Conservation (phyloP, 1,139 yeast genomes). For the Lodderomyces margitis region DNA sequence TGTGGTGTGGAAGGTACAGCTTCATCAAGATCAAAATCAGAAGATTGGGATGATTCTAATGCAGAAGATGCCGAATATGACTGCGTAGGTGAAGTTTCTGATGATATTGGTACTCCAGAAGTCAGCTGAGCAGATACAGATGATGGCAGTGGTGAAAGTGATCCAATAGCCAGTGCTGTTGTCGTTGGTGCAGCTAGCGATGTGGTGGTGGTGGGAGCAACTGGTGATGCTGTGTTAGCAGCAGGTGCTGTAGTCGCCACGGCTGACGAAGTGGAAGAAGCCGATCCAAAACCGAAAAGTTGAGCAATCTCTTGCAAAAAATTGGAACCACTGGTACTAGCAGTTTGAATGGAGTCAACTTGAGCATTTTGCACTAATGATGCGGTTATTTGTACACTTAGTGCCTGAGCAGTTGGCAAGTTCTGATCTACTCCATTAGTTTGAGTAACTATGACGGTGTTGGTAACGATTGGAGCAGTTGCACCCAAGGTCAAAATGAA, state of each 20-base stretch:
- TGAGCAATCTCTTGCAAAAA: not conserved
- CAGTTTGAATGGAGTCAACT: not conserved
- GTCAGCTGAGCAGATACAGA: not conserved
- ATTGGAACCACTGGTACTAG: not conserved
- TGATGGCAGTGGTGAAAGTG: not conserved
- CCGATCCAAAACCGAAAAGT: constrained; percentile 2
- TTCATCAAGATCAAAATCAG: not conserved
- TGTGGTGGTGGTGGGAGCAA: not conserved
- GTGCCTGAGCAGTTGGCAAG: not conserved
- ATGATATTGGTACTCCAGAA: not conserved
- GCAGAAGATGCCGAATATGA: constrained; percentile 4
- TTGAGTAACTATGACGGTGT: constrained; percentile 6
- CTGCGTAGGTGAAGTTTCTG: constrained; percentile 3
- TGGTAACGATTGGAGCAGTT: constrained; percentile 1
- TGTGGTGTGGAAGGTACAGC: constrained; percentile 7
- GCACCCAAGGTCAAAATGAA: constrained; percentile 2
- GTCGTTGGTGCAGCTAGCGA: not conserved
- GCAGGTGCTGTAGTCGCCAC: not conserved
- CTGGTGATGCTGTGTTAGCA: not conserved
- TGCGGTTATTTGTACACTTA: not conserved
- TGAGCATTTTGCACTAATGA: not conserved
- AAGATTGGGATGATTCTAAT: not conserved
- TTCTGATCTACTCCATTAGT: not conserved
- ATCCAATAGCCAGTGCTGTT: not conserved
- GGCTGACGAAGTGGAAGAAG: not conserved